Percentiles rank a stretch among this genome's conserved stretches.
phyloP scores from a whole-genome alignment of 2,329 filamentous ascomycete species.

The Pseudogymnoascus sp. region DNA sequence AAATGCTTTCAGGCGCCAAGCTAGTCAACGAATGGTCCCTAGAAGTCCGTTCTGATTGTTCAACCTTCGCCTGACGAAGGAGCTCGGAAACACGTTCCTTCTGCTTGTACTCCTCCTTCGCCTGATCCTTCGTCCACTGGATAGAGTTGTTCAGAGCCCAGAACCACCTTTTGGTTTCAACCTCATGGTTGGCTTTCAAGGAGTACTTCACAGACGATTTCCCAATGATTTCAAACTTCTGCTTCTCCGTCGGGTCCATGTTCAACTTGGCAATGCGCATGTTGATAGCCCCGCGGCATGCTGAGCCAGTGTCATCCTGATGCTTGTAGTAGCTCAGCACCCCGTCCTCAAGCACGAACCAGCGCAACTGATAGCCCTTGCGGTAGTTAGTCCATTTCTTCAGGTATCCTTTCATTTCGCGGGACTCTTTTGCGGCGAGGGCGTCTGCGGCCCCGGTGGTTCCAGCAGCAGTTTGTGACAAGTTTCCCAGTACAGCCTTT shows the following conservation, averaged over 20 bases:
- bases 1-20: slow-evolving; percentile 19
- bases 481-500: slow-evolving; percentile 83
- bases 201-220: slow-evolving; percentile 99
- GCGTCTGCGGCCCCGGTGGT: slow-evolving; percentile 50
- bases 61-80: slow-evolving; percentile 70
- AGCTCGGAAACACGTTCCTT: slow-evolving; percentile 67
- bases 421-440: slow-evolving; percentile 72
- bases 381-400: slow-evolving; percentile 99
- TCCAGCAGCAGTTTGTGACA: slow-evolving; percentile 44
- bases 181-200: slow-evolving; percentile 93
- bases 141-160: slow-evolving; percentile 99
- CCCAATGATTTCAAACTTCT: slow-evolving; percentile 93
- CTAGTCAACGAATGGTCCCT: slow-evolving; percentile 32
- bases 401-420: slow-evolving; percentile 97
- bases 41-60: slow-evolving; percentile 53
- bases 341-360: slow-evolving; percentile 97
- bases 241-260: slow-evolving; percentile 97
- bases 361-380: slow-evolving; percentile 89
- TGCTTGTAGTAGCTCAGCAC: slow-evolving; percentile 99
- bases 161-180: slow-evolving; percentile 97
- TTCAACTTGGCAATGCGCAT: slow-evolving; percentile 93
- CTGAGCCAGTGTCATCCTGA: slow-evolving; percentile 92
- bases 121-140: slow-evolving; percentile 96
- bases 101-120: slow-evolving; percentile 77
- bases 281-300: slow-evolving; percentile 95